A percentile compares a stretch with the other conserved stretches of the same genome.
phyloP scores from a whole-genome alignment of 805 yeast species.

The Debaryomyces maramus region DNA sequence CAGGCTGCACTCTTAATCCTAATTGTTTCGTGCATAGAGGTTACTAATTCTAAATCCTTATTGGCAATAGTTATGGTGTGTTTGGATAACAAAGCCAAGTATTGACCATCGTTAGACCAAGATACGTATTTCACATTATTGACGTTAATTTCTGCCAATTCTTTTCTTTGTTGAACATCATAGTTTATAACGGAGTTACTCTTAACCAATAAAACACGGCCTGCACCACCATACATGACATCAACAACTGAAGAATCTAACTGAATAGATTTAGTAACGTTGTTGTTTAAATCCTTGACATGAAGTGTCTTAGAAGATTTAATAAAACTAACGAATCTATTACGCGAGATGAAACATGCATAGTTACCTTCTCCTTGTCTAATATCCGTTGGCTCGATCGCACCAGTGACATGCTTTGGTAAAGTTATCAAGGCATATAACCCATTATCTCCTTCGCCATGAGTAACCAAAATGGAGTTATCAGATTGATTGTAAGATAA shows the following conservation, averaged over 20 bases:
- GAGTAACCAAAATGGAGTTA: constrained; percentile 77
- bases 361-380: constrained; percentile 78
- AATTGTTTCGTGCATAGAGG: constrained; percentile 93
- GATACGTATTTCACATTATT: constrained; percentile 82
- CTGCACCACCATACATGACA: constrained; percentile 78
- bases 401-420: constrained; percentile 88
- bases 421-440: constrained; percentile 72
- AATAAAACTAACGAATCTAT: constrained; percentile 82
- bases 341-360: constrained; percentile 92
- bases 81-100: constrained; percentile 84
- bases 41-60: constrained; percentile 70
- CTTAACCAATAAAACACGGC: constrained; percentile 76
- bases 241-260: constrained; percentile 68
- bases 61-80: constrained; percentile 90
- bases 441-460: constrained; percentile 67
- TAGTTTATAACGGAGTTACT: constrained; percentile 70
- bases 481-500: constrained; percentile 92
- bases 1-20: constrained; percentile 96
- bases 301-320: constrained; percentile 66
- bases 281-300: constrained; percentile 79
- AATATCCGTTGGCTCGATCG: constrained; percentile 86
- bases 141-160: constrained; percentile 63
- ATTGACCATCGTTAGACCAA: constrained; percentile 87
- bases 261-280: constrained; percentile 77
- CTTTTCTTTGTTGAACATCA: constrained; percentile 91